Base-by-base conservation (phyloP, 495 filamentous ascomycete genomes). In the Tuber melanosporum region DNA sequence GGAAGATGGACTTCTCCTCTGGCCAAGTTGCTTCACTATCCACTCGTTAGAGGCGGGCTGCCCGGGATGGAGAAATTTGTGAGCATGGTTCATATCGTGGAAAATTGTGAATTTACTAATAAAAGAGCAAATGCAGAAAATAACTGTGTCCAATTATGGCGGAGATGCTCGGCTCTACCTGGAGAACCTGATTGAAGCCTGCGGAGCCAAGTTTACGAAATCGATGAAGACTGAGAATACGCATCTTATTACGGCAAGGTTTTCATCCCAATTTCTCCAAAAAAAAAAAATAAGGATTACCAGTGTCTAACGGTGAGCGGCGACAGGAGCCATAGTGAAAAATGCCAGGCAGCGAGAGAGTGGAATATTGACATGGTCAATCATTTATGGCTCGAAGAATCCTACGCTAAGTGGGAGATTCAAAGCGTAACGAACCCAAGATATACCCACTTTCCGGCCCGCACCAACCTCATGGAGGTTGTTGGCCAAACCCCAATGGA, bases 361-460 rank as follows among this genome's bases (percentile, higher is more conserved):
- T 99, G 95, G 95, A 91, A 91, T 46, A 90, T 98, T 44, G 85
- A 95, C 69, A 91, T 96, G 77, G 87, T 96, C 74, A 99, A 99
- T 83, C 95, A 98, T 81, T 87, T 99, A 1, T 99, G 95, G 95
- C 88, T 99, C 70, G 95, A 99, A 83, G 96, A 99, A 79, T 94
- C 93, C 84, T 99, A 98, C 83, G 93, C 94, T 9, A 92, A 91
- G 82, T 97, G 94, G 87, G 86, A 91, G 81, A 84, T 90, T 57
- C 91, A 92, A 80, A 87, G 87, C 1, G 81, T 93, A 6, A 89
- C 91, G 2, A 88, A 92, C 75, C 86, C 87, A 1, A 89, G 90
- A 73, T 98, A 97, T 82, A 92, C 87, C 1, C 87, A 91, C 79
- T 99, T 98, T 82, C 96, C 95, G 22, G 86, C 87, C 14, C 87